phyloP scores from a whole-genome alignment of 345 rosid genomes.

The Viola odorata region DNA sequence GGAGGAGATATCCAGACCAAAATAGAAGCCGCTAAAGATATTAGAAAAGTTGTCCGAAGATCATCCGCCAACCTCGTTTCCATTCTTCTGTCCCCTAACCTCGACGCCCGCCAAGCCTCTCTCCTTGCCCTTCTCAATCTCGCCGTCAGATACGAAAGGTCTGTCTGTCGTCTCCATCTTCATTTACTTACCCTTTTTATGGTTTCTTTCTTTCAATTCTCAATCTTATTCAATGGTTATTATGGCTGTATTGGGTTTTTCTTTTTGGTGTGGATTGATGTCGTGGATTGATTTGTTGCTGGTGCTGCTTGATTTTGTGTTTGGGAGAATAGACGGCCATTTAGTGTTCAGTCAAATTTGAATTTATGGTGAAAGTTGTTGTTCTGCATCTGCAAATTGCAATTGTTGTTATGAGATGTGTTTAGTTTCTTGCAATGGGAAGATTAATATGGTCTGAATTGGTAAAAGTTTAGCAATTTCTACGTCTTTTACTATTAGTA shows the following conservation, averaged over 20 bases:
- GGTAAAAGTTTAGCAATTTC: not conserved
- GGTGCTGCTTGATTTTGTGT: not conserved
- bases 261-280: not conserved
- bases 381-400: no score
- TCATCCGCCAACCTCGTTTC: constrained; percentile 51
- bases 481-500: not conserved
- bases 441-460: not conserved
- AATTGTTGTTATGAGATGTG: no score
- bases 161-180: constrained; percentile 6
- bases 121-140: constrained; percentile 78
- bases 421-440: not conserved
- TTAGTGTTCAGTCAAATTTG: no score
- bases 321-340: not conserved
- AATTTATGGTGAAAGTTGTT: no score
- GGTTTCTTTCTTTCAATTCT: not conserved
- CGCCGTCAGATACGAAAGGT: constrained; percentile 66
- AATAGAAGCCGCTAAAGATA: constrained; percentile 60
- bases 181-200: not conserved
- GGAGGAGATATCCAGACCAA: constrained; percentile 59
- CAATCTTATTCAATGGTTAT: not conserved
- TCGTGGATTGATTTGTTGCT: not conserved
- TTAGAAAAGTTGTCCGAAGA: constrained; percentile 46
- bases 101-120: constrained; percentile 62
- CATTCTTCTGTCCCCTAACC: constrained; percentile 51
- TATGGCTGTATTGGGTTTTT: not conserved